Evolutionary conservation across 2,329 filamentous ascomycete species (phyloP).

Genomic region (Cladosporium sp.): DNA sequence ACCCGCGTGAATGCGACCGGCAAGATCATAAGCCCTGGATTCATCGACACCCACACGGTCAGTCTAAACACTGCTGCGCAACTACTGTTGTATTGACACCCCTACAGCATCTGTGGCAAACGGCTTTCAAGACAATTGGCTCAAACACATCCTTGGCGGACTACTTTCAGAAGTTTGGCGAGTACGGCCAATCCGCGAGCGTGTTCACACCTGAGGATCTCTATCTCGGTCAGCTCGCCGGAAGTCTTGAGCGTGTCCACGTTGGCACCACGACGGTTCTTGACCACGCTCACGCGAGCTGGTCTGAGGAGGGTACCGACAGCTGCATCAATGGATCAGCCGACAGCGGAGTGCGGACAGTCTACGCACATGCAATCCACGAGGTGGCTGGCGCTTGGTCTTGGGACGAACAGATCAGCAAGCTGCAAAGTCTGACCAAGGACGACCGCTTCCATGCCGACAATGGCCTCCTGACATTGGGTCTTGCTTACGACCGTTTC

Average conservation of each 20-base stretch:
- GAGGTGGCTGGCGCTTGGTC: conserved; percentile 14
- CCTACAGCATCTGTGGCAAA: conserved; percentile 47
- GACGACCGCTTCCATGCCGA: conserved; percentile 2
- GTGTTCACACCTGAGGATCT: conserved; percentile 39
- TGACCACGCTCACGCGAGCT: conserved; percentile 31
- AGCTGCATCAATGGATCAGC: conserved; percentile 33
- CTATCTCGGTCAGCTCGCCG: conserved; percentile 42
- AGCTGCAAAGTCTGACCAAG: conserved; percentile 7
- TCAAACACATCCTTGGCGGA: conserved; percentile 47
- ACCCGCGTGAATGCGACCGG: conserved; percentile 44
- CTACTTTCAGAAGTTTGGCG: conserved; percentile 41
- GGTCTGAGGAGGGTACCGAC: conserved; percentile 9
- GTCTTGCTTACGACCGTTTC: conserved; percentile 39
- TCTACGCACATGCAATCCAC: conserved; percentile 9
- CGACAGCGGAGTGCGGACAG: conserved; percentile 35
- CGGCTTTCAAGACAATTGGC: conserved; percentile 47
- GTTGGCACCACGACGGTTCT: conserved; percentile 40
- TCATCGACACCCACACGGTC: conserved; percentile 49
- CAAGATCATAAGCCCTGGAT: conserved; percentile 51
- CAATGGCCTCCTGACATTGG: conserved; percentile 29
- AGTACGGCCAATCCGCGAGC: conserved; percentile 22
- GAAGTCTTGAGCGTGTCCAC: conserved; percentile 36
- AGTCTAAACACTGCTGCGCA: neutral
- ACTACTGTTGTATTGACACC: neutral
- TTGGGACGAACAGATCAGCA: conserved; percentile 8